These are phyloP conservation scores for Kurtzmaniella natalensis DNA, from an alignment of 1,139 yeast species.

Conservation along the genomic window DNA sequence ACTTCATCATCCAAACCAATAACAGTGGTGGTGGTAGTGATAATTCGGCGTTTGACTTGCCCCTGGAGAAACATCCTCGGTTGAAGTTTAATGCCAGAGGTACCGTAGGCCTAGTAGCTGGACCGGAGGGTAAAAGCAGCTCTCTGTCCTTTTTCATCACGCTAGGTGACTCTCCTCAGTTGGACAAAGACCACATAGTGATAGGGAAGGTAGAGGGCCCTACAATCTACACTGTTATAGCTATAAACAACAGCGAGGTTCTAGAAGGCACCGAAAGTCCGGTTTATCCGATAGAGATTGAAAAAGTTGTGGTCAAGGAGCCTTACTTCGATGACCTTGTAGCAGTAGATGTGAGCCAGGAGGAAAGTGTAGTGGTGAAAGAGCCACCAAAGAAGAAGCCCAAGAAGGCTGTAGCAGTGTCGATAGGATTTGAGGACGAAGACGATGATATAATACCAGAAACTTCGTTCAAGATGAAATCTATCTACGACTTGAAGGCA, in stretches of 20 bases:
- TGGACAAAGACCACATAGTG: constrained; percentile 46
- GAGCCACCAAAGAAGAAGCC: constrained; percentile 8
- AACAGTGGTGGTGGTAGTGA: constrained; percentile 4
- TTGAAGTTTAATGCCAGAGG: constrained; percentile 53
- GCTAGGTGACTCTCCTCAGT: constrained; percentile 39
- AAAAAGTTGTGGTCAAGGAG: constrained; percentile 34
- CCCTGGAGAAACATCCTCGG: constrained; percentile 38
- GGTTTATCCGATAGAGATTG: constrained; percentile 48
- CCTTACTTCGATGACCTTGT: constrained; percentile 51
- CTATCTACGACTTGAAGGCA: constrained; percentile 14
- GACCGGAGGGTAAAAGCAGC: constrained; percentile 33
- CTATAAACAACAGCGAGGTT: constrained; percentile 49
- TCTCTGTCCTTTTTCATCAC: constrained; percentile 53
- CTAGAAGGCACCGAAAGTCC: constrained; percentile 35
- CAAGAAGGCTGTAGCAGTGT: constrained; percentile 11
- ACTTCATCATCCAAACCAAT: constrained; percentile 28
- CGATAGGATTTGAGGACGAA: constrained; percentile 15
- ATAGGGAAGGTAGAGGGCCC: constrained; percentile 65
- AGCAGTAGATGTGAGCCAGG: neutral
- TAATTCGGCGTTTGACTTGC: constrained; percentile 15
- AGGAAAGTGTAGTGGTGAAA: neutral
- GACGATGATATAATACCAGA: constrained; percentile 5
- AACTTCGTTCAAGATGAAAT: constrained; percentile 11
- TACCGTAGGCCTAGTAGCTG: constrained; percentile 35
- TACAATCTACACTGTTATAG: constrained; percentile 49